phyloP scores from a whole-genome alignment of 2,329 filamentous ascomycete species.

The Diaporthe citriasiana region DNA sequence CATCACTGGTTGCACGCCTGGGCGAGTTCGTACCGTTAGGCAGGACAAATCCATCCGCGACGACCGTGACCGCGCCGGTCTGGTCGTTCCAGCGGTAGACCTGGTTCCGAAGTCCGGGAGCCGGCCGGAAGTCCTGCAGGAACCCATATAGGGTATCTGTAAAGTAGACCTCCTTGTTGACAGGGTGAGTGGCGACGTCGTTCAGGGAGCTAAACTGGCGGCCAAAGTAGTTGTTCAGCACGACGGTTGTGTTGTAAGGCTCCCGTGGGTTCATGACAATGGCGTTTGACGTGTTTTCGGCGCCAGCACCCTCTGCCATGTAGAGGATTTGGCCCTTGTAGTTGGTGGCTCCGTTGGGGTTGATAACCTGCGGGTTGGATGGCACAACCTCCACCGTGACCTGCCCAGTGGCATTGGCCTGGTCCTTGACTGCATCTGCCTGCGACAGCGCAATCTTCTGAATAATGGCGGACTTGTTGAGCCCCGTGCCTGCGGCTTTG shows the following conservation, averaged over 20 bases:
- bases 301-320: conserved; percentile 64
- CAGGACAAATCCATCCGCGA: conserved; percentile 69
- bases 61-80: conserved; percentile 66
- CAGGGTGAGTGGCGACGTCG: conserved; percentile 67
- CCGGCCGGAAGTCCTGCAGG: conserved; percentile 69
- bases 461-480: conserved; percentile 65
- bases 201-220: conserved; percentile 73
- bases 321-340: conserved; percentile 65
- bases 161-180: conserved; percentile 73
- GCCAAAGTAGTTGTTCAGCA: conserved; percentile 73
- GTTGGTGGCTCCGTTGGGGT: conserved; percentile 66
- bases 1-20: too few species aligned
- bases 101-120: conserved; percentile 67
- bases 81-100: conserved; percentile 69
- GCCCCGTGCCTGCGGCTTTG: conserved; percentile 61
- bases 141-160: conserved; percentile 73
- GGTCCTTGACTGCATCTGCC: conserved; percentile 55
- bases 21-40: conserved; percentile 61
- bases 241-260: conserved; percentile 66
- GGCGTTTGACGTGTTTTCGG: conserved; percentile 55
- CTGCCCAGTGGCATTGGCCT: conserved; percentile 55
- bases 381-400: conserved; percentile 59
- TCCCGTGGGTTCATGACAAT: conserved; percentile 59
- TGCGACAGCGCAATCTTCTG: conserved; percentile 64
- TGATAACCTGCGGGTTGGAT: conserved; percentile 60